phyloP scores from a whole-genome alignment of 306 rosid species.

The Coriaria nepalensis region DNA sequence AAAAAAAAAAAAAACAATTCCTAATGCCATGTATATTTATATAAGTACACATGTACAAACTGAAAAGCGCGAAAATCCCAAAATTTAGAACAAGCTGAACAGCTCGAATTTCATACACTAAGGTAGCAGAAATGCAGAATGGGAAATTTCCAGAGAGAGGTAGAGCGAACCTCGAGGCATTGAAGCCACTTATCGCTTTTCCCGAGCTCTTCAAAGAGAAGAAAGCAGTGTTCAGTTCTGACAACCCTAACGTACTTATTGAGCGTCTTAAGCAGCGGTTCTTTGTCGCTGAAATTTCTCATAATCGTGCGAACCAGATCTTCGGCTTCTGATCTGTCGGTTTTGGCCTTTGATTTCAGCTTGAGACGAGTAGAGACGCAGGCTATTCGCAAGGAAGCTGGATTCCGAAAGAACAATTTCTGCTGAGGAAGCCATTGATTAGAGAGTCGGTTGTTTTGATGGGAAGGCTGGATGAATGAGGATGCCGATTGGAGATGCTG shows the following conservation, averaged over 20 bases:
- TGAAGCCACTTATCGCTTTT: conserved; percentile 67
- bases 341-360: conserved; percentile 14
- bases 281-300: conserved; percentile 46
- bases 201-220: conserved; percentile 74
- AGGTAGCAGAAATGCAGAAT: too few relatives aligned
- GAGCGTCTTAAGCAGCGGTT: conserved; percentile 58
- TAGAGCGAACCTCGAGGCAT: conserved; percentile 66
- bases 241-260: conserved; percentile 55
- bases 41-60: too few relatives aligned
- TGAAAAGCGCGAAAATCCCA: too few relatives aligned
- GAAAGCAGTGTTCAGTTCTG: conserved; percentile 76
- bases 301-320: conserved; percentile 49
- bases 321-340: conserved; percentile 37
- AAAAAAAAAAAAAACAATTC: too few relatives aligned
- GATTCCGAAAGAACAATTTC: background rate
- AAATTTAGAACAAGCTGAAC: too few relatives aligned
- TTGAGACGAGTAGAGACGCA: conserved; percentile 25
- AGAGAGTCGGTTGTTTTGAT: conserved; percentile 8
- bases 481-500: conserved; percentile 20
- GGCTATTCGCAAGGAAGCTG: conserved; percentile 21
- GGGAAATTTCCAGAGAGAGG: background rate
- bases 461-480: conserved; percentile 14
- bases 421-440: conserved; percentile 22
- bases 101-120: too few relatives aligned
- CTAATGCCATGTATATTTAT: too few relatives aligned